phyloP scores from a whole-genome alignment of 768 basidiomycete species.

The Lepiota venenata region DNA sequence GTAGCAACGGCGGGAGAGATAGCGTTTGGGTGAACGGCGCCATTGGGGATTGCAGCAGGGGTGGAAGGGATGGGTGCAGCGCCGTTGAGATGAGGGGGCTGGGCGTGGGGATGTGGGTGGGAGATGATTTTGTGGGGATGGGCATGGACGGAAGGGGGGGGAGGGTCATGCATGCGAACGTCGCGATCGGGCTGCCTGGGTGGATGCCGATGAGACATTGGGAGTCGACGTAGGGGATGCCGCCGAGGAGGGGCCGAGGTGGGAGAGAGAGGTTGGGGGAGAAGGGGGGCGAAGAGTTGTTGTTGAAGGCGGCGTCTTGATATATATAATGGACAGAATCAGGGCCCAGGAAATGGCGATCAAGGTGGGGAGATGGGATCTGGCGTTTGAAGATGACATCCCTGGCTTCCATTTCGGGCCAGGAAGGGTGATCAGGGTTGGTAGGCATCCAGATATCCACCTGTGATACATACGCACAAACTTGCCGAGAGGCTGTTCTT shows the following conservation, averaged over 20 bases:
- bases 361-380: constrained; percentile 49
- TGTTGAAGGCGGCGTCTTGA: constrained; percentile 38
- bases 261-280: constrained; percentile 34
- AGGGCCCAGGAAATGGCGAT: constrained; percentile 53
- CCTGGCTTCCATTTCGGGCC: constrained; percentile 29
- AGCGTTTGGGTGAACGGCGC: constrained; percentile 34
- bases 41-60: constrained; percentile 41
- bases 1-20: constrained; percentile 46
- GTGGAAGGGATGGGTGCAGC: constrained; percentile 39
- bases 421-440: constrained; percentile 10
- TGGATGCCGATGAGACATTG: constrained; percentile 19
- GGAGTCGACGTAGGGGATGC: constrained; percentile 20
- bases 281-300: constrained; percentile 47
- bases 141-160: constrained; percentile 27
- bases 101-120: constrained; percentile 31
- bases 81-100: constrained; percentile 55
- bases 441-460: constrained; percentile 10
- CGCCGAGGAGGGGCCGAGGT: constrained; percentile 25
- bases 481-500: constrained; percentile 15
- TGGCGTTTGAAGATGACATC: constrained; percentile 41
- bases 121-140: constrained; percentile 31
- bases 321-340: constrained; percentile 56
- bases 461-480: constrained; percentile 10
- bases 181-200: constrained; percentile 42
- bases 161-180: constrained; percentile 59